Evolutionary conservation across 2,329 filamentous ascomycete genomes (phyloP).

Genomic region (Fusarium odoratissimum): DNA sequence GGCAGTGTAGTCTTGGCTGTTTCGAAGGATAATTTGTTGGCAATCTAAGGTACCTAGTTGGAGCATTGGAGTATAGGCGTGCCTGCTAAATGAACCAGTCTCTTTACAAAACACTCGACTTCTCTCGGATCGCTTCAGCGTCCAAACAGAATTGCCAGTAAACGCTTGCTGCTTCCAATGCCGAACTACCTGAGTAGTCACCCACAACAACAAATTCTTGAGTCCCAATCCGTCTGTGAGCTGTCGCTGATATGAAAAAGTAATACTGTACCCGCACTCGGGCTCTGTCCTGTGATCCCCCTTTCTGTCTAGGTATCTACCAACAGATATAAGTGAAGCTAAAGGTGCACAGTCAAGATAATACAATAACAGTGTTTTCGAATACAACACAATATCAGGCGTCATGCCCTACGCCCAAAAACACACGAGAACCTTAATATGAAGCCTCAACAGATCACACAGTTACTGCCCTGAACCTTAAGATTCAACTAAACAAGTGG

Average conservation of each 20-base stretch:
- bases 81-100: conserved; percentile 36
- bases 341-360: background rate
- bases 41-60: conserved; percentile 37
- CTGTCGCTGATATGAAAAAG: background rate
- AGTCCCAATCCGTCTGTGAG: background rate
- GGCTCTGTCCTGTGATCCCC: background rate
- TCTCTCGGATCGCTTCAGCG: conserved; percentile 16
- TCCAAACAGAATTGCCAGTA: conserved; percentile 12
- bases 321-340: background rate
- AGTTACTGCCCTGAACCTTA: background rate
- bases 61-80: conserved; percentile 47
- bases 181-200: background rate
- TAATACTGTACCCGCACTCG: background rate
- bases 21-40: conserved; percentile 12
- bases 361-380: background rate
- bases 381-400: no score
- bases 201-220: background rate
- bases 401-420: background rate
- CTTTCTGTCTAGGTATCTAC: background rate
- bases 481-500: background rate
- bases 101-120: conserved; percentile 16
- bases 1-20: background rate
- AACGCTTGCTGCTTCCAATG: background rate
- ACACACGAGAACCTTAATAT: background rate
- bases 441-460: background rate